Evolutionary conservation across 2,329 filamentous ascomycete species (phyloP), one percentile per base, ranked within the genome.

Genomic region (Pseudocercospora cruenta): DNA sequence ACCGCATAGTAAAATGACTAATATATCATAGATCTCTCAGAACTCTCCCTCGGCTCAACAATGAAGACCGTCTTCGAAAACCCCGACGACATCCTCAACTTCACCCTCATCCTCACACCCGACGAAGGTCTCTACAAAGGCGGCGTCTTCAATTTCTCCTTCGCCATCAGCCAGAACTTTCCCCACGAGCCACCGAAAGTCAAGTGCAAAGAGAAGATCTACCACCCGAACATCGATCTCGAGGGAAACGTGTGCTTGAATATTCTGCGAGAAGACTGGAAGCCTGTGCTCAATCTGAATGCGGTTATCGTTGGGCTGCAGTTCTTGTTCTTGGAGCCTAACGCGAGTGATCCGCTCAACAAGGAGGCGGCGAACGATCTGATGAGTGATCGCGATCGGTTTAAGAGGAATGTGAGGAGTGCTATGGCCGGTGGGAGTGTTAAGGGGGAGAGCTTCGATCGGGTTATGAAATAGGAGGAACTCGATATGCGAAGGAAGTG

Each of bases 201-300:
- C 73, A 95, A 92, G 77, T 98, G 95, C 82, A 91, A 90, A 73
- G 92, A 99, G 82, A 98, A 97, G 85, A 98, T 99, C 75, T 99
- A 99, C 82, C 95, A 99, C 79, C 95, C 95, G 5, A 99, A 99
- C 80, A 99, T 99, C 78, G 95, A 99, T 77, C 86, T 97, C 47
- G 93, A 98, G 78, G 95, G 95, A 73, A 99, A 99, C 78, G 94
- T 99, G 69, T 99, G 95, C 83, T 82, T 99, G 76, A 99, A 99
- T 79, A 99, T 99, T 75, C 81, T 99, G 76, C 86, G 95, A 68
- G 95, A 99, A 82, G 95, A 99, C 82, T 99, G 95, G 95, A 99
- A 98, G 84, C 95, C 95, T 0, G 95, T 99, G 53, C 82, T 99
- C 77, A 98, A 98, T 79, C 80, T 99, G 78, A 97, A 98, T 77